Conservation (phyloP, 2,329 filamentous ascomycete genomes). For the Botryotinia calthae region DNA sequence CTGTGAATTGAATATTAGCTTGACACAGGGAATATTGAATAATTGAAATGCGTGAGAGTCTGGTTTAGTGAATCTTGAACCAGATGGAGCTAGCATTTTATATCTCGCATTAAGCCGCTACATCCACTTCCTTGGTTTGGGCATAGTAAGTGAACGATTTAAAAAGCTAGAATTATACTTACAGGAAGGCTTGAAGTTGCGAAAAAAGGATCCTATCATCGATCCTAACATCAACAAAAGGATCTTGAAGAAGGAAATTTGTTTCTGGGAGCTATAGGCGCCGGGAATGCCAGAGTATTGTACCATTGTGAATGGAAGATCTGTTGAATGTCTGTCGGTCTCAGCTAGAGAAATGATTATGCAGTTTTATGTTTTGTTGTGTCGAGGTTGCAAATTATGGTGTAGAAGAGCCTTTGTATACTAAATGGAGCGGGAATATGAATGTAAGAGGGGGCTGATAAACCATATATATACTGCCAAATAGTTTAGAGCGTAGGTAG, state of each 20-base stretch:
- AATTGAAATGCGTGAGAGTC: background rate
- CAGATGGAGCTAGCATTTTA: background rate
- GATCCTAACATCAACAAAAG: background rate
- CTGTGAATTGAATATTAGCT: background rate
- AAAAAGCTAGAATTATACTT: background rate
- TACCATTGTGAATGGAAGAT: background rate
- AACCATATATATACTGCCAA: background rate
- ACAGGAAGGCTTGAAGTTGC: background rate
- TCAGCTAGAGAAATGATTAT: background rate
- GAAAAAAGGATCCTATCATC: background rate
- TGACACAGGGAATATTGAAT: background rate
- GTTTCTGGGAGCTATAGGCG: background rate
- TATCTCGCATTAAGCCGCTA: background rate
- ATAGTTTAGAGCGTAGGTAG: fast-evolving
- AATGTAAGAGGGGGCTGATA: background rate
- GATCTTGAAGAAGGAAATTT: background rate
- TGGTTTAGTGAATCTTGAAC: background rate
- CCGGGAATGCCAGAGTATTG: background rate
- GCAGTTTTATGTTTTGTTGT: background rate
- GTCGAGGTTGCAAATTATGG: background rate
- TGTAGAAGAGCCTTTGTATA: background rate
- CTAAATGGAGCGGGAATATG: background rate
- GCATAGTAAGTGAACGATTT: background rate
- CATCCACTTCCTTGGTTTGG: background rate
- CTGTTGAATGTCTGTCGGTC: background rate